Evolutionary conservation across 1,284 basidiomycete species (phyloP).

Genomic region (Sporisorium reilianum): DNA sequence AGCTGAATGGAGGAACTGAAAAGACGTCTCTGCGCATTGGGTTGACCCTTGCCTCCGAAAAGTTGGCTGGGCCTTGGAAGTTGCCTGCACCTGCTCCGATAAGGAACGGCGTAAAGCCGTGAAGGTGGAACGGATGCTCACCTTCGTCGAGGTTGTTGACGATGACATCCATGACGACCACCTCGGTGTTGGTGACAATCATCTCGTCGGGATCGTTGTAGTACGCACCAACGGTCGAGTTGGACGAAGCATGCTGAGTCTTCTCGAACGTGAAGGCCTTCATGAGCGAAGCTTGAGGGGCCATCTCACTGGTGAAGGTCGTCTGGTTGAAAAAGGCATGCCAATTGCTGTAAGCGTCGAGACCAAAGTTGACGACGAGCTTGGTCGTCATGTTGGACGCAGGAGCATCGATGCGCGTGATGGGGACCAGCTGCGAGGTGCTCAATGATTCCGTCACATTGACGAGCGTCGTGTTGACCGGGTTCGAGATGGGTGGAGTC

Average conservation of each 20-base stretch:
- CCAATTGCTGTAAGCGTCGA: constrained; percentile 40
- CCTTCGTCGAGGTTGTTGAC: constrained; percentile 70
- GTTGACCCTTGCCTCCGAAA: constrained; percentile 26
- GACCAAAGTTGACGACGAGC: constrained; percentile 45
- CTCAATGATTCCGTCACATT: constrained; percentile 35
- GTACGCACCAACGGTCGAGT: constrained; percentile 32
- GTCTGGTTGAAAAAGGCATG: constrained; percentile 55
- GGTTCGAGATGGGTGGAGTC: constrained; percentile 33
- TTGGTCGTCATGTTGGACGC: constrained; percentile 43
- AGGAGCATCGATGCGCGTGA: constrained; percentile 34
- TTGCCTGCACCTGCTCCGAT: constrained; percentile 67
- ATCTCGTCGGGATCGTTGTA: constrained; percentile 40
- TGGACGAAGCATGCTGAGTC: constrained; percentile 21
- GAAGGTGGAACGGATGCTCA: constrained; percentile 72
- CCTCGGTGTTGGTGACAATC: constrained; percentile 46
- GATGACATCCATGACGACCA: constrained; percentile 64
- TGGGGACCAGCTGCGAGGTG: constrained; percentile 36
- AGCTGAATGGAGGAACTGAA: constrained; percentile 50
- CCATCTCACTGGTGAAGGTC: constrained; percentile 47
- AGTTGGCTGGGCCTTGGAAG: constrained; percentile 48
- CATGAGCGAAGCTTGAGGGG: constrained; percentile 31
- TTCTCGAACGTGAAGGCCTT: constrained; percentile 40
- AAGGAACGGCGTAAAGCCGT: constrained; percentile 58
- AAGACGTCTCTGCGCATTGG: constrained; percentile 60
- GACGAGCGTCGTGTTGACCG: constrained; percentile 20